phyloP scores from a whole-genome alignment of 2,329 filamentous ascomycete species.

The Colletotrichum australisinense region DNA sequence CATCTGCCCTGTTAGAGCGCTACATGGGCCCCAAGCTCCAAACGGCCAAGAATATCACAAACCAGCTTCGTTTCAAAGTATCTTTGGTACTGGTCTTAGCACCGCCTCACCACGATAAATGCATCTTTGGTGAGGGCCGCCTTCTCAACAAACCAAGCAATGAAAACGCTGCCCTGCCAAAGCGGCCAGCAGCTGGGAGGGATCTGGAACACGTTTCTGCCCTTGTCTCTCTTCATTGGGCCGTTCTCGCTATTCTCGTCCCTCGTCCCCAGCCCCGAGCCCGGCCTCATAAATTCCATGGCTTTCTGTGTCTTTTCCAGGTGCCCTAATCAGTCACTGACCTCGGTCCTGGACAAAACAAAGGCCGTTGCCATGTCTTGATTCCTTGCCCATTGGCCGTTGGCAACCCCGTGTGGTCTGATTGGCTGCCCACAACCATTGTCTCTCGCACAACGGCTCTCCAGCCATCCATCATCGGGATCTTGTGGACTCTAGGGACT shows the following conservation, averaged over 20 bases:
- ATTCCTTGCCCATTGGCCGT: constrained; percentile 1
- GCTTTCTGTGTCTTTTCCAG: not conserved
- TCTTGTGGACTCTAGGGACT: constrained; percentile 15
- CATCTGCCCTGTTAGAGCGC: constrained; percentile 30
- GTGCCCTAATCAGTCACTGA: constrained; percentile 15
- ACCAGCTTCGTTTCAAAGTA: constrained; percentile 28
- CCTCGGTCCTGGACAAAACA: constrained; percentile 8
- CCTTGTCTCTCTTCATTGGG: constrained; percentile 26
- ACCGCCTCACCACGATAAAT: constrained; percentile 17
- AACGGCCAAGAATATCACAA: constrained; percentile 16
- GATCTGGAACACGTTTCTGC: constrained; percentile 19
- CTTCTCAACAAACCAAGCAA: constrained; percentile 33
- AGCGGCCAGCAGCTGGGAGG: constrained; percentile 3
- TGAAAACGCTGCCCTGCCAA: constrained; percentile 25
- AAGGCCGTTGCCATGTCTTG: not conserved
- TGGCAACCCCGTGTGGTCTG: not conserved
- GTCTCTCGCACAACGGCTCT: constrained; percentile 16
- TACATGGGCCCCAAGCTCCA: constrained; percentile 20
- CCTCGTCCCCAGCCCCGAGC: constrained; percentile 7
- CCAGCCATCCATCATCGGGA: constrained; percentile 11
- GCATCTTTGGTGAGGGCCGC: constrained; percentile 30
- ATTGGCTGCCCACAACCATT: constrained; percentile 21
- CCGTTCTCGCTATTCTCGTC: constrained; percentile 10
- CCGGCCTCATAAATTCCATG: not conserved
- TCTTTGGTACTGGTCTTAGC: constrained; percentile 3